These are phyloP conservation scores for Sechiopsis laciniata DNA, from an alignment of 306 rosid genomes.

Conservation along the genomic window DNA sequence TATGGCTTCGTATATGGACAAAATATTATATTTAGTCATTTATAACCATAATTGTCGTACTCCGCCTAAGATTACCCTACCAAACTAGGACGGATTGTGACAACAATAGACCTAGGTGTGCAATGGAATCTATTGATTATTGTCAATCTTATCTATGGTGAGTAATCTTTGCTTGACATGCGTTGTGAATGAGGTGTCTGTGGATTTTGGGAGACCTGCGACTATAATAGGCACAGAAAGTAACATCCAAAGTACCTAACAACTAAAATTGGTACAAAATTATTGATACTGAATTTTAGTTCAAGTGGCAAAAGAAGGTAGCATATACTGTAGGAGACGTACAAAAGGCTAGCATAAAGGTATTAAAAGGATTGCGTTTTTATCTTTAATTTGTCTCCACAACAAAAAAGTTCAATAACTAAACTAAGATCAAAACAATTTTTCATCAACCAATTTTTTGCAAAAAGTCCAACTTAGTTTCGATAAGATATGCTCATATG, in stretches of 20 bases:
- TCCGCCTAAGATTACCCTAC: too few relatives aligned
- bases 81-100: too few relatives aligned
- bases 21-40: not conserved
- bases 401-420: not conserved
- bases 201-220: not conserved
- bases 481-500: not conserved
- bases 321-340: not conserved
- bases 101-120: too few relatives aligned
- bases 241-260: not conserved
- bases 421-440: slow-evolving; percentile 4
- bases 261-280: too few relatives aligned
- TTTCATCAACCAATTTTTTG: not conserved
- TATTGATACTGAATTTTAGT: too few relatives aligned
- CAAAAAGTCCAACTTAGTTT: not conserved
- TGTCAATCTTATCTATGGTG: too few relatives aligned
- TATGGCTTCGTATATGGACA: not conserved
- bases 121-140: too few relatives aligned
- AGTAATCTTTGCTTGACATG: too few relatives aligned
- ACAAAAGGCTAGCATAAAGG: not conserved
- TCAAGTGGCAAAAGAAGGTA: not conserved
- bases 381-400: not conserved
- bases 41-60: not conserved
- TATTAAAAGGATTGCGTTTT: not conserved
- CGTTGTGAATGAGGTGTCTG: too few relatives aligned
- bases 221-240: not conserved